A percentile compares a stretch with the other conserved stretches of the same genome.
Evolutionary conservation across 345 rosid species (phyloP).

Genomic region (Eucalyptus erythrocorys): DNA sequence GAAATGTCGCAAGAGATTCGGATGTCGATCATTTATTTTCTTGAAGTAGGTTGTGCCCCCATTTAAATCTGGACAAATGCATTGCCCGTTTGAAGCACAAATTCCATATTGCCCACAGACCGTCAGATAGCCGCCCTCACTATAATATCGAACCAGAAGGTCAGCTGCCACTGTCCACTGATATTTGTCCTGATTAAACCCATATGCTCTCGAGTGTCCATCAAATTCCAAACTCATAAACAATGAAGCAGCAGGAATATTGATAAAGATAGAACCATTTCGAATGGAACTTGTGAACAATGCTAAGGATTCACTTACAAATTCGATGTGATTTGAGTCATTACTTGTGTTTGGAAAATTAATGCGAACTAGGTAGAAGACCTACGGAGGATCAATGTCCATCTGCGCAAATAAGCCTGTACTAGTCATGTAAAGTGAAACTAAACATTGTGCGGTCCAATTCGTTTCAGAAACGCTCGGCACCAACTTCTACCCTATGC

Average conservation of each 20-base stretch:
- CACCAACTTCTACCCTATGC: neutral
- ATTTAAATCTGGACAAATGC: neutral
- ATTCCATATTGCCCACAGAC: neutral
- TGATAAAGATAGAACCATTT: neutral
- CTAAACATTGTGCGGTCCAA: neutral
- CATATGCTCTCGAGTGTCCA: conserved; percentile 9
- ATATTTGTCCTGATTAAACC: neutral
- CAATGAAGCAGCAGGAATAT: neutral
- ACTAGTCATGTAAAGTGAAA: neutral
- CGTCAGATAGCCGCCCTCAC: neutral
- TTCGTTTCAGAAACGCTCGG: neutral
- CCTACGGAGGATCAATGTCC: neutral
- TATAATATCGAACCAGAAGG: neutral
- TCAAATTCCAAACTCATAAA: conserved; percentile 6
- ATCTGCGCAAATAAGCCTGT: neutral
- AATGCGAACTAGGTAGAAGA: neutral
- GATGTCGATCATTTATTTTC: neutral
- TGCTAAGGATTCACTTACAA: neutral
- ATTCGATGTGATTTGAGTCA: neutral
- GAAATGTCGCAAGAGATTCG: neutral
- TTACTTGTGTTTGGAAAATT: neutral
- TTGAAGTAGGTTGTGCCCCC: neutral
- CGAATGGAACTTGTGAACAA: neutral
- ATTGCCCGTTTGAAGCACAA: neutral
- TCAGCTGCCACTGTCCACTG: neutral